Base-by-base conservation (phyloP, 139 green algal genomes). In the Coelastrella sp. region DNA sequence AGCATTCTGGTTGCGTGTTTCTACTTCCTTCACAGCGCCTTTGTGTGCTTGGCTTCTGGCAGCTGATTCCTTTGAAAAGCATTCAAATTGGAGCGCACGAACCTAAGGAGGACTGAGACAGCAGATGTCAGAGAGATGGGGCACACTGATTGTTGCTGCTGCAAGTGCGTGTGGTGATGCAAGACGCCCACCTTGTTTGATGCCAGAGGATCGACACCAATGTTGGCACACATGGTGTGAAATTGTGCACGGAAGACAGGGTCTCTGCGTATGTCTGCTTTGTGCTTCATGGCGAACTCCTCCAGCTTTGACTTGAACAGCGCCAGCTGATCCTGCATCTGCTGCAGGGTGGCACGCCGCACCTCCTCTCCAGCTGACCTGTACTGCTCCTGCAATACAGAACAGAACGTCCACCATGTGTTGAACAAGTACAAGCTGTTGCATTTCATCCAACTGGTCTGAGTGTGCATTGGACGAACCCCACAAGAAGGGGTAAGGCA, bases 121-220 rank as follows among this genome's bases (percentile, higher is more conserved):
- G 6, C 11, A 25, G 15, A 60, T 20, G 66, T 75, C 66, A 75
- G 66, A 75, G 19, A 75, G 66, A 1, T 4, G 1, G 66, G 19
- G 66, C 35, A 49, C 35, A 49, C 35, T 49, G 35, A 5, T 49
- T 49, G 35, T 49, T 35, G 22, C 73, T 4, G 73, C 14, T 79
- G 73, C 73, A 27, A 79, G 17, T 27, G 56, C 78, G 20, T 58
- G 78, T 84, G 35, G 15, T 61, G 15, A 63, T 10, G 57, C 78
- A 58, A 68, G 56, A 5, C 59, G 7, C 74, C 7, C 24, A 93
- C 94, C 95, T 99, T 99, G 92, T 99, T 99, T 12, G 96, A 99
- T 6, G 96, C 96, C 19, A 99, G 94, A 6, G 98, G 98, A 92
- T 99, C 98, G 35, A 99, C 98, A 6, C 98, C 98, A 59, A 98